Conservation (phyloP, 768 basidiomycete species). For the Sistotremastrum niveocremeum region DNA sequence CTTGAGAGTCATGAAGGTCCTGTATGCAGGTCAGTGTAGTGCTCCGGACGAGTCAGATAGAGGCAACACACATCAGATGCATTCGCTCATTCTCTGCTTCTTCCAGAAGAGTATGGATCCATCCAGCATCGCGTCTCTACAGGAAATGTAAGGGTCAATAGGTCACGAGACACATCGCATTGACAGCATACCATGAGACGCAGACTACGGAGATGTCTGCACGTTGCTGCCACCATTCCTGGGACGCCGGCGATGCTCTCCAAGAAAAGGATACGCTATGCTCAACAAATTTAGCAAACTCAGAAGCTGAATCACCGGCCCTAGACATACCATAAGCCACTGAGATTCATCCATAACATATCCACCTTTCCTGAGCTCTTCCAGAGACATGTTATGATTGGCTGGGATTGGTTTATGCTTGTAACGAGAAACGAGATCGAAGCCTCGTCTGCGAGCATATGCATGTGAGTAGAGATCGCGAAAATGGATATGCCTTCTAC, state of each 20-base stretch:
- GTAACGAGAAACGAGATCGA: conserved; percentile 81
- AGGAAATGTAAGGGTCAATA: background rate
- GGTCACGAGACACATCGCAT: conserved; percentile 4
- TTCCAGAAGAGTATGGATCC: conserved; percentile 88
- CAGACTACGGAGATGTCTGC: conserved; percentile 80
- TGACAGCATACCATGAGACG: conserved; percentile 58
- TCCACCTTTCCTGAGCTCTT: conserved; percentile 61
- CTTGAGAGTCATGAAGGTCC: conserved; percentile 91
- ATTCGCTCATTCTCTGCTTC: conserved; percentile 97
- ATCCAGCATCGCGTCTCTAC: conserved; percentile 43
- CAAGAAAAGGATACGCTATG: conserved; percentile 48
- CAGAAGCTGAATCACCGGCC: background rate
- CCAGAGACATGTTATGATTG: conserved; percentile 47
- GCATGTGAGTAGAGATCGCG: background rate
- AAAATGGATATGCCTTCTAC: conserved; percentile 16
- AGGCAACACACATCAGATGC: conserved; percentile 63
- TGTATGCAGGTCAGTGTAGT: conserved; percentile 16
- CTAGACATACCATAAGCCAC: conserved; percentile 54
- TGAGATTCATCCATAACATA: conserved; percentile 59
- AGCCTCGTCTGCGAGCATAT: conserved; percentile 34
- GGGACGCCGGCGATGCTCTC: conserved; percentile 93
- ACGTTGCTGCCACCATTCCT: conserved; percentile 84
- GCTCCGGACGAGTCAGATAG: conserved; percentile 6
- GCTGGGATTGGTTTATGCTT: conserved; percentile 57
- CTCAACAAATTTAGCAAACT: conserved; percentile 16